A percentile compares a stretch with the other conserved stretches of the same genome.
phyloP scores from a whole-genome alignment of 768 basidiomycete genomes.

The Wakefieldia striispora region DNA sequence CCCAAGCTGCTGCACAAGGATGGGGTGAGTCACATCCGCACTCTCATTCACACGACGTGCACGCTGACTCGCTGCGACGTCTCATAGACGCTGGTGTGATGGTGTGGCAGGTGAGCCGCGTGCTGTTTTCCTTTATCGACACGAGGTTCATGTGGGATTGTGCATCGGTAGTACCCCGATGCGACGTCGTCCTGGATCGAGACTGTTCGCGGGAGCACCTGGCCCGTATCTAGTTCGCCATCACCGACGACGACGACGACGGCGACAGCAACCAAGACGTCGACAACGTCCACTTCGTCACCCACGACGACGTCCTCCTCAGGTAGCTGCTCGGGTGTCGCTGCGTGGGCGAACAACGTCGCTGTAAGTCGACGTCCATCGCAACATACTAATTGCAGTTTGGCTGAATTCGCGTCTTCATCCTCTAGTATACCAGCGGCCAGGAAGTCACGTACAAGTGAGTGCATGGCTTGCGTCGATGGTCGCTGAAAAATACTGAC shows the following conservation, averaged over 20 bases:
- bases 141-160: background rate
- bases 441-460: constrained; percentile 40
- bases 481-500: background rate
- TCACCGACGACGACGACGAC: background rate
- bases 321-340: constrained; percentile 41
- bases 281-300: constrained; percentile 7
- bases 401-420: background rate
- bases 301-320: constrained; percentile 21
- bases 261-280: background rate
- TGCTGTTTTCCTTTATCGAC: background rate
- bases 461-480: constrained; percentile 2
- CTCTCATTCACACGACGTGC: background rate
- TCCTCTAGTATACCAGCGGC: constrained; percentile 42
- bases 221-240: constrained; percentile 24
- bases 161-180: constrained; percentile 35
- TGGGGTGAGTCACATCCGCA: constrained; percentile 52
- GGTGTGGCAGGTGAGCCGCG: constrained; percentile 40
- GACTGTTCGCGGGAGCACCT: constrained; percentile 38
- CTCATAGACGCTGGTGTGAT: constrained; percentile 38
- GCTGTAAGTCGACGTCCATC: constrained; percentile 33
- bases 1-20: constrained; percentile 56
- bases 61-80: background rate
- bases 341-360: constrained; percentile 40
- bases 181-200: constrained; percentile 38
- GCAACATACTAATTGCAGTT: too few relatives aligned